Evolutionary conservation across 108 stramenopile genomes (phyloP), one percentile per base, ranked within the genome.

Genomic region (Parietichytrium sp.): DNA sequence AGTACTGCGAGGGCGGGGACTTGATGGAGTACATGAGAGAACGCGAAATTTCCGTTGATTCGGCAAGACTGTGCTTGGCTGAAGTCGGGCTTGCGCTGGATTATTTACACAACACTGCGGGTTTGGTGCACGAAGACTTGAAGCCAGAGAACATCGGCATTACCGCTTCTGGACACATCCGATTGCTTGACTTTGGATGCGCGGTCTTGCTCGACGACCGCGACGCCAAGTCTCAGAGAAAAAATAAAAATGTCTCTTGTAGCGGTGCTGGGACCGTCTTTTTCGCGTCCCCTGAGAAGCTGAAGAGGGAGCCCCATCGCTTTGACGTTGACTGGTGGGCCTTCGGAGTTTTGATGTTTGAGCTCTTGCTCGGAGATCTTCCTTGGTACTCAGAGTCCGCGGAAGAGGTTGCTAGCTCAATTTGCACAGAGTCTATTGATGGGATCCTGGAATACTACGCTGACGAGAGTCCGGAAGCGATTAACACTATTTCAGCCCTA

Each of bases 141-240:
- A 72, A 72, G 45, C 61, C 61, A 10, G 61, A 72, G 45, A 72
- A 72, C 42, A 20, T 72, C 61, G 61, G 61, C 8, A 72, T 72
- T 25, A 72, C 61, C 33, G 61, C 15, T 2, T 42, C 36, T 10
- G 61, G 61, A n/a, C 61, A 72, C 42, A 20, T 72, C 2, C 61
- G 61, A 10, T 42, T 72, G 20, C 45, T 72, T 0, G 61, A 72
- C 42, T 72, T 72, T 45, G 61, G 61, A 16, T 42, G 36, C 42
- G 36, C 61, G 0, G 23, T 45, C 42, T 13, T 72, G n/a, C 25
- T 72, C 45, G 33, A 36, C 20, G 61, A 72, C 12, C 38, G 33
- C 38, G 61, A 72, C 20, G 38, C 61, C 8, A 8, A 25, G 38
- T 23, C 61, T 0, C 38, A 42, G 15, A 33, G 61, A n/a, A 33